Percentiles rank a stretch among this genome's conserved stretches.
phyloP scores from a whole-genome alignment of 2,329 filamentous ascomycete species.

The Penicillium sp. region DNA sequence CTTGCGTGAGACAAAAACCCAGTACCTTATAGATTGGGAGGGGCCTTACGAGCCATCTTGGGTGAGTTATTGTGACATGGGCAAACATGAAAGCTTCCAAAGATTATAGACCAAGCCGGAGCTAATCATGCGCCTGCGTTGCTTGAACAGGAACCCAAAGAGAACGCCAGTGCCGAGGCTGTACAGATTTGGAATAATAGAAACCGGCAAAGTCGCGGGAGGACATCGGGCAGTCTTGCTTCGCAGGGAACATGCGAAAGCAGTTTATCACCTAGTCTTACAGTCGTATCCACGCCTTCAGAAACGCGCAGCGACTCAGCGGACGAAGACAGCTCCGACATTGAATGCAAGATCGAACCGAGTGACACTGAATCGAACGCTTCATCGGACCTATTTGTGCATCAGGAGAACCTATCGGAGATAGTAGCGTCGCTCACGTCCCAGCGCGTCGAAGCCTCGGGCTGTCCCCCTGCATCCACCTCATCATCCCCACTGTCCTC shows the following conservation, averaged over 20 bases:
- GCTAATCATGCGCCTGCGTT: not conserved
- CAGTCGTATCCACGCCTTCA: not conserved
- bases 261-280: not conserved
- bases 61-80: conserved; percentile 27
- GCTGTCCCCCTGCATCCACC: not conserved
- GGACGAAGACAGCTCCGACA: not conserved
- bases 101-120: not conserved
- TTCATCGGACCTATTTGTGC: not conserved
- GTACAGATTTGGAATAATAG: conserved; percentile 31
- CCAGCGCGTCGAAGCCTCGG: not conserved
- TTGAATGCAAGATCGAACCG: not conserved
- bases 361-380: not conserved
- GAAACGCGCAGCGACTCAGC: not conserved
- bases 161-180: conserved; percentile 33
- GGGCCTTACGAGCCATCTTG: conserved; percentile 37
- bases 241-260: not conserved
- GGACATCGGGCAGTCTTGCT: not conserved
- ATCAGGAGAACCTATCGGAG: not conserved
- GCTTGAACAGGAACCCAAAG: conserved; percentile 34
- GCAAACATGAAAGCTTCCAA: not conserved
- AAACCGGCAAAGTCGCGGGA: not conserved
- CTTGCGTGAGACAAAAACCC: conserved; percentile 33
- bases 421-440: conserved; percentile 1
- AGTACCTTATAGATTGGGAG: conserved; percentile 42
- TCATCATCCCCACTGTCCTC: not conserved